Percentiles rank a stretch among this genome's conserved stretches.
Evolutionary conservation across 495 filamentous ascomycete species (phyloP).

Genomic region (Immersiella caudata): DNA sequence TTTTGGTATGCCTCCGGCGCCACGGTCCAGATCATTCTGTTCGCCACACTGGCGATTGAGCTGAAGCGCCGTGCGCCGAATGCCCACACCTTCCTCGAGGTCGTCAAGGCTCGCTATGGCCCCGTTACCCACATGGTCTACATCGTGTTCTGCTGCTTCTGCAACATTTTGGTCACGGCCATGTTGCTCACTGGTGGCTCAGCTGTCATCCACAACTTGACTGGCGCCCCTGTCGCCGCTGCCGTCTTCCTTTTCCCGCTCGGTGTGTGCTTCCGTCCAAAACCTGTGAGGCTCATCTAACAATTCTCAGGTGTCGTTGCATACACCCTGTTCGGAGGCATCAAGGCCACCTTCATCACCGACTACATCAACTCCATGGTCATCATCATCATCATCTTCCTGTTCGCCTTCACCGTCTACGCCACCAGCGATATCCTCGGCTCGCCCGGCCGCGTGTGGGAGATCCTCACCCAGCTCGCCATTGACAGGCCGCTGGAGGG

Average conservation of each 20-base stretch:
- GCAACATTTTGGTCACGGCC: conserved; percentile 26
- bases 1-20: conserved; percentile 51
- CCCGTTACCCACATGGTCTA: conserved; percentile 45
- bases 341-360: conserved; percentile 49
- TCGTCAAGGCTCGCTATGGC: conserved; percentile 44
- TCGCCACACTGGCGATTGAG: conserved; percentile 50
- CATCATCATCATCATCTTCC: conserved; percentile 49
- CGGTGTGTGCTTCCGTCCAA: not conserved
- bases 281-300: not conserved
- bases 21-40: conserved; percentile 52
- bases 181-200: conserved; percentile 31
- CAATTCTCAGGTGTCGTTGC: conserved; percentile 30
- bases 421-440: conserved; percentile 21
- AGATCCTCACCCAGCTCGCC: conserved; percentile 12
- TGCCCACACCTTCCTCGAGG: conserved; percentile 50
- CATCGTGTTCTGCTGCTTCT: conserved; percentile 22
- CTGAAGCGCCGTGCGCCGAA: conserved; percentile 51
- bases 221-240: conserved; percentile 28
- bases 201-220: conserved; percentile 24
- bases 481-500: conserved; percentile 34
- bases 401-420: conserved; percentile 54
- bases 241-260: conserved; percentile 26
- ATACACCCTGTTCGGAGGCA: conserved; percentile 38
- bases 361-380: conserved; percentile 41
- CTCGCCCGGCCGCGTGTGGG: conserved; percentile 13